These are phyloP conservation scores for Madurella fahalii DNA, from an alignment of 2,329 filamentous ascomycete genomes.

Conservation along the genomic window DNA sequence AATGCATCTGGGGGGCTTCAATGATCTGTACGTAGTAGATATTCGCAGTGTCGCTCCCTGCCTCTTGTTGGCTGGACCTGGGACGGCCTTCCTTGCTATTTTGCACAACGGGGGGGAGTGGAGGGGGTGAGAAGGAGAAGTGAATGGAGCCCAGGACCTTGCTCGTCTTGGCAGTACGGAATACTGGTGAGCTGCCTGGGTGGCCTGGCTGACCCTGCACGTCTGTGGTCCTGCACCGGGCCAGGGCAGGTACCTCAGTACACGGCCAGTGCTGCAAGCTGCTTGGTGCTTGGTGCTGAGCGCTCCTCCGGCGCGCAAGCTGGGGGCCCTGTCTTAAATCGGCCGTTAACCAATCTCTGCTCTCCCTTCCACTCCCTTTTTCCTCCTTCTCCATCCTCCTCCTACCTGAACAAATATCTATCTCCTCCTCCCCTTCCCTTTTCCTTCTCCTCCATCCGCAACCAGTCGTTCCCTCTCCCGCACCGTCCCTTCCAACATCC, in stretches of 20 bases:
- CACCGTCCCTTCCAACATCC: slow-evolving; percentile 43
- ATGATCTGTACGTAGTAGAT: neutral
- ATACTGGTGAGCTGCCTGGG: slow-evolving; percentile 18
- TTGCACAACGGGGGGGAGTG: slow-evolving; percentile 19
- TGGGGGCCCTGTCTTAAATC: slow-evolving; percentile 41
- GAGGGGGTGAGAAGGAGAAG: slow-evolving; percentile 2
- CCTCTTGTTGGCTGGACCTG: slow-evolving; percentile 15
- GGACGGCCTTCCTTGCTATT: slow-evolving; percentile 16
- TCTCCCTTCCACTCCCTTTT: slow-evolving; percentile 54
- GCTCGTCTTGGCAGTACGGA: slow-evolving; percentile 16
- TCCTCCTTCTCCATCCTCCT: slow-evolving; percentile 50
- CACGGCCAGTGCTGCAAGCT: slow-evolving; percentile 25
- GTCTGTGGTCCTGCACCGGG: slow-evolving; percentile 19
- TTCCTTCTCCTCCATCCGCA: slow-evolving; percentile 35
- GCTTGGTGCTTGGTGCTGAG: slow-evolving; percentile 26
- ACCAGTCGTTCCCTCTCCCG: slow-evolving; percentile 54
- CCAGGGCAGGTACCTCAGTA: slow-evolving; percentile 24
- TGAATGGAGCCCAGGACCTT: slow-evolving; percentile 17
- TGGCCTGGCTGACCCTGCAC: slow-evolving; percentile 20
- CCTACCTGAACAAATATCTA: slow-evolving; percentile 45
- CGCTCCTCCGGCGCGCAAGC: slow-evolving; percentile 21
- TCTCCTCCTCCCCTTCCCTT: slow-evolving; percentile 37
- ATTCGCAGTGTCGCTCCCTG: slow-evolving; percentile 1
- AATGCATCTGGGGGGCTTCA: neutral
- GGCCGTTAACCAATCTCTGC: slow-evolving; percentile 37